phyloP scores from a whole-genome alignment of 192 early-diverging fungal species.

The Umbelopsis ramanniana region DNA sequence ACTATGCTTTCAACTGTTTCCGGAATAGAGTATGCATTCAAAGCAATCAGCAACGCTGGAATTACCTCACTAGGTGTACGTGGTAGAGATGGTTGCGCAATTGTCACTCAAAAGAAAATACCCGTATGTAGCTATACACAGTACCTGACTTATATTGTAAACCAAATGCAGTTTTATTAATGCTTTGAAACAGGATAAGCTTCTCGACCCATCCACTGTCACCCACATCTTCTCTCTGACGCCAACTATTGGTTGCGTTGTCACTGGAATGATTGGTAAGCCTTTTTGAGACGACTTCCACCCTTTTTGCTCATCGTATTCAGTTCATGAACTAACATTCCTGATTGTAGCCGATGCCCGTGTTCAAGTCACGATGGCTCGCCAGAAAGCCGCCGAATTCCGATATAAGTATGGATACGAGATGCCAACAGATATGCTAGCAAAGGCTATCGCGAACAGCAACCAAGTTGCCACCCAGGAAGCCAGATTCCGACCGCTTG shows the following conservation, averaged over 20 bases:
- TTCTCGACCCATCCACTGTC: conserved; percentile 91
- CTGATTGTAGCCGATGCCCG: conserved; percentile 79
- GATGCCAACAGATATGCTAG: conserved; percentile 95
- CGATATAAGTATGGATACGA: conserved; percentile 99
- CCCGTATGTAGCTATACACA: conserved; percentile 53
- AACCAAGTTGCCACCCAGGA: conserved; percentile 99
- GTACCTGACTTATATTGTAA: neutral
- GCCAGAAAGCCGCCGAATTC: conserved; percentile 97
- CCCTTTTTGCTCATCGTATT: too few relatives aligned
- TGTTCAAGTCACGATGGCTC: conserved; percentile 90
- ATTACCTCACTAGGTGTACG: conserved; percentile 95
- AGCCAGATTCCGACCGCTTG: conserved; percentile 96
- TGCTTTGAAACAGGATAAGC: conserved; percentile 75
- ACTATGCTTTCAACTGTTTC: neutral
- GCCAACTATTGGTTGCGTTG: conserved; percentile 94
- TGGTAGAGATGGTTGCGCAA: conserved; percentile 93
- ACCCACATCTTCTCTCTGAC: conserved; percentile 95
- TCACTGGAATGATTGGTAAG: conserved; percentile 92
- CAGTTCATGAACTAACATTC: too few relatives aligned
- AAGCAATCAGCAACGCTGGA: conserved; percentile 98
- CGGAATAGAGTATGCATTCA: conserved; percentile 96
- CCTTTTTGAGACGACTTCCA: neutral
- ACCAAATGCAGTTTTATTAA: neutral
- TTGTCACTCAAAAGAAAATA: conserved; percentile 98
- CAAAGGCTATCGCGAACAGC: conserved; percentile 96